Evolutionary conservation across 1,284 basidiomycete species (phyloP).

Genomic region (Pseudozyma sp.): DNA sequence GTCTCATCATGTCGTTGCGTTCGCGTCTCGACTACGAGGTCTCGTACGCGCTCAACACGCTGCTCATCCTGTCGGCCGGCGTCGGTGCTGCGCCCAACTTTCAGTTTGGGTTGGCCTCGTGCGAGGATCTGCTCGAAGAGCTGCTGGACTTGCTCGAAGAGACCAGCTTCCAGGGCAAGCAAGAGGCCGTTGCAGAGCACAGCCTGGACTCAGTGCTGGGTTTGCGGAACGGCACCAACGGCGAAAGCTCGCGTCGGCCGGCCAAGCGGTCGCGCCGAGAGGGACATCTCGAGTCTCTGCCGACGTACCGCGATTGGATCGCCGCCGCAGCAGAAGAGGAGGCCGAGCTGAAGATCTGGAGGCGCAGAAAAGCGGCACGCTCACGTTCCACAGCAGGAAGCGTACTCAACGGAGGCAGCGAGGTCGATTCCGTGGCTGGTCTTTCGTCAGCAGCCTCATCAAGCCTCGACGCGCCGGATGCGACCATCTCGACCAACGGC

Average conservation of each 20-base stretch:
- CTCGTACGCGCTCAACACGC: slow-evolving; percentile 87
- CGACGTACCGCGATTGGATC: slow-evolving; percentile 61
- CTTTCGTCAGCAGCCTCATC: slow-evolving; percentile 11
- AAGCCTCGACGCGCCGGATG: slow-evolving; percentile 10
- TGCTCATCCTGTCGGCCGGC: slow-evolving; percentile 82
- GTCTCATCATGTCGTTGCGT: slow-evolving; percentile 86
- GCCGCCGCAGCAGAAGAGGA: slow-evolving; percentile 60
- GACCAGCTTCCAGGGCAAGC: slow-evolving; percentile 75
- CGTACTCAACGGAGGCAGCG: slow-evolving; percentile 17
- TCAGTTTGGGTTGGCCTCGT: slow-evolving; percentile 76
- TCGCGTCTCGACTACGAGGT: slow-evolving; percentile 85
- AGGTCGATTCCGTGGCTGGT: slow-evolving; percentile 14
- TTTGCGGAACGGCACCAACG: slow-evolving; percentile 1
- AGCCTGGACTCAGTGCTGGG: slow-evolving; percentile 5
- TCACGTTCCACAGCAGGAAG: slow-evolving; percentile 33
- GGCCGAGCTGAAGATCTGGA: slow-evolving; percentile 54
- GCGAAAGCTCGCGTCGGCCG: slow-evolving; percentile 2
- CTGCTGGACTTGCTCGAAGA: slow-evolving; percentile 88
- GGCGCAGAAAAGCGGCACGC: slow-evolving; percentile 32
- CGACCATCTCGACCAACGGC: slow-evolving; percentile 33
- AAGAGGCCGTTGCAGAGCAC: slow-evolving; percentile 67
- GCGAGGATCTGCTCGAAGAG: slow-evolving; percentile 86
- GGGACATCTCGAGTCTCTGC: slow-evolving; percentile 47
- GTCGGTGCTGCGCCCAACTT: slow-evolving; percentile 75
- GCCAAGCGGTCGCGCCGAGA: slow-evolving; percentile 23